A percentile compares a stretch with the other conserved stretches of the same genome.
These are phyloP conservation scores for Chalciporus chontae DNA, from an alignment of 768 basidiomycete species.

Conservation along the genomic window DNA sequence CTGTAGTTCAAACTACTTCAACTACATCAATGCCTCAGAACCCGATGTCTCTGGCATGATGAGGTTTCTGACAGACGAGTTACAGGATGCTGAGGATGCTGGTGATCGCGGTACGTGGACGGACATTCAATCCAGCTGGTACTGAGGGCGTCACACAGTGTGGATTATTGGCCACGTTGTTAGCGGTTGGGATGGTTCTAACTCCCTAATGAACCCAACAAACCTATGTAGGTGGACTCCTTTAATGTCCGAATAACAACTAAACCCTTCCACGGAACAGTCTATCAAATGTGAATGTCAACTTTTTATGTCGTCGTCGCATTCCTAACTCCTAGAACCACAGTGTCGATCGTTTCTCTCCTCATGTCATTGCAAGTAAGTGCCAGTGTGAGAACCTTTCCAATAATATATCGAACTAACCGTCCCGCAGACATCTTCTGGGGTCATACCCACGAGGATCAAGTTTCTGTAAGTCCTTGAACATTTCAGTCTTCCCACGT, in stretches of 20 bases:
- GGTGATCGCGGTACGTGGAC: constrained; percentile 59
- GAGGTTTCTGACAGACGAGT: constrained; percentile 71
- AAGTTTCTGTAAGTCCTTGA: constrained; percentile 48
- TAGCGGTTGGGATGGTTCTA: constrained; percentile 69
- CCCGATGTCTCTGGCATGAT: constrained; percentile 75
- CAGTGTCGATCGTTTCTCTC: constrained; percentile 74
- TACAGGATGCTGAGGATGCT: constrained; percentile 74
- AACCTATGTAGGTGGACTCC: constrained; percentile 54
- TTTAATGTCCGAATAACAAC: not conserved
- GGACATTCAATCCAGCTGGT: not conserved
- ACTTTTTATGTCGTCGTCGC: not conserved
- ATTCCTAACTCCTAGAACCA: constrained; percentile 1
- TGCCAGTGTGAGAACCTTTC: constrained; percentile 4
- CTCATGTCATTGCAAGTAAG: constrained; percentile 73
- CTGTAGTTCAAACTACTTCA: constrained; percentile 64
- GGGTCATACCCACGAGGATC: constrained; percentile 76
- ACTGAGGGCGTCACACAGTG: constrained; percentile 27
- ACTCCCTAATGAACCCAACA: constrained; percentile 60
- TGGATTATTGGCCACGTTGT: constrained; percentile 58
- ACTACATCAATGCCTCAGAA: constrained; percentile 69
- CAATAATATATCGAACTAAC: constrained; percentile 6
- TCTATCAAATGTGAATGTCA: constrained; percentile 44
- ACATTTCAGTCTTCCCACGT: not conserved
- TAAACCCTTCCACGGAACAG: constrained; percentile 20
- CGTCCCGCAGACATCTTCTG: constrained; percentile 59